A percentile compares a stretch with the other conserved stretches of the same genome.
Conservation (phyloP, 306 rosid genomes). For the Gillenia trifoliata region DNA sequence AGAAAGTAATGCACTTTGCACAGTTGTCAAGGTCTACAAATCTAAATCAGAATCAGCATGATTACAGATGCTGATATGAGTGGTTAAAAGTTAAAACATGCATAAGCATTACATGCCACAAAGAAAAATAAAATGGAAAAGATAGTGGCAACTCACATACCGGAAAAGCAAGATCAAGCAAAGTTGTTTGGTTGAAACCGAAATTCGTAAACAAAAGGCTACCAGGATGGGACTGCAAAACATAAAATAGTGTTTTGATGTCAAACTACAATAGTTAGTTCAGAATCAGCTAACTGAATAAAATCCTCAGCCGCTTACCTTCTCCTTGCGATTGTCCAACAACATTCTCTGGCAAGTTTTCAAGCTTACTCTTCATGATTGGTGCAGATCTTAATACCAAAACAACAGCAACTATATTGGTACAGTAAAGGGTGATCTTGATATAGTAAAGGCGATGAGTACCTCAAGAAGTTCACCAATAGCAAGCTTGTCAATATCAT, state of each 20-base stretch:
- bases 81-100: too few relatives aligned
- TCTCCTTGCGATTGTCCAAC: conserved; percentile 86
- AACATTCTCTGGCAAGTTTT: conserved; percentile 61
- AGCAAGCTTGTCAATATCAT: conserved; percentile 70
- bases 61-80: too few relatives aligned
- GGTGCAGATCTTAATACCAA: conserved; percentile 19
- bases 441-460: neutral
- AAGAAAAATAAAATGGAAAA: neutral
- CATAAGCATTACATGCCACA: neutral
- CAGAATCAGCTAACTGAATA: neutral
- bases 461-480: conserved; percentile 89
- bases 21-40: too few relatives aligned
- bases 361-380: conserved; percentile 63
- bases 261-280: conserved; percentile 4
- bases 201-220: conserved; percentile 83
- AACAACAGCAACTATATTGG: conserved; percentile 13
- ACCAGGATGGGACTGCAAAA: conserved; percentile 67
- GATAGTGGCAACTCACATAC: conserved; percentile 35
- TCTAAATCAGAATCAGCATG: too few relatives aligned
- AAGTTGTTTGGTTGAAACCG: conserved; percentile 80
- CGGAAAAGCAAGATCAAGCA: conserved; percentile 95
- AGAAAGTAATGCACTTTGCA: too few relatives aligned
- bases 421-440: neutral
- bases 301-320: conserved; percentile 42
- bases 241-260: neutral